These are phyloP conservation scores for Uronychia setigera DNA, from an alignment of 73 alveolate species.

Conservation along the genomic window DNA sequence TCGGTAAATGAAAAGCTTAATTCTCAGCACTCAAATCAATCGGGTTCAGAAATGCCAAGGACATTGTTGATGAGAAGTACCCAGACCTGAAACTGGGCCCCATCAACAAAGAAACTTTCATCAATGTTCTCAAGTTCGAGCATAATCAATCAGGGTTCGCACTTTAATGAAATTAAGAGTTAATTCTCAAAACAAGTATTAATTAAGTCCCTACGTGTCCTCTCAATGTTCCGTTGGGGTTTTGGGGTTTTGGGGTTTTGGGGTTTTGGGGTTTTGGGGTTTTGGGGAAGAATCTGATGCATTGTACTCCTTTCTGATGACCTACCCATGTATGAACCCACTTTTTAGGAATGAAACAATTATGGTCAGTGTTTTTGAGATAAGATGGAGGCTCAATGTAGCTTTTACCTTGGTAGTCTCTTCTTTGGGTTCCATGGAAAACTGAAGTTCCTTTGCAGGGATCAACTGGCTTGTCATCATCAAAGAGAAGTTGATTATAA, in stretches of 20 bases:
- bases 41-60: not conserved
- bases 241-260: no score
- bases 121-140: not conserved
- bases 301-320: constrained; percentile 92
- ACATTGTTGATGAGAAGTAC: constrained; percentile 1
- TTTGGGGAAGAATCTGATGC: constrained; percentile 94
- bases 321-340: constrained; percentile 95
- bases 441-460: constrained; percentile 36
- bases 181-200: no score
- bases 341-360: constrained; percentile 95
- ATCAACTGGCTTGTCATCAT: constrained; percentile 26
- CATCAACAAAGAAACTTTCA: not conserved
- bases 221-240: no score
- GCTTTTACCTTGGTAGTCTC: constrained; percentile 80
- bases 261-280: no score
- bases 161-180: not conserved
- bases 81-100: not conserved
- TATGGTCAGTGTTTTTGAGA: constrained; percentile 87
- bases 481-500: constrained; percentile 33
- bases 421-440: constrained; percentile 59
- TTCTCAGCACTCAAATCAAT: not conserved
- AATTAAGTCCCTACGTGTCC: no score
- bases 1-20: no score
- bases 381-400: constrained; percentile 92
- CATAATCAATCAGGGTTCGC: not conserved